These are phyloP conservation scores for Clavariopsis aquatica DNA, from an alignment of 495 filamentous ascomycete genomes.

Conservation along the genomic window DNA sequence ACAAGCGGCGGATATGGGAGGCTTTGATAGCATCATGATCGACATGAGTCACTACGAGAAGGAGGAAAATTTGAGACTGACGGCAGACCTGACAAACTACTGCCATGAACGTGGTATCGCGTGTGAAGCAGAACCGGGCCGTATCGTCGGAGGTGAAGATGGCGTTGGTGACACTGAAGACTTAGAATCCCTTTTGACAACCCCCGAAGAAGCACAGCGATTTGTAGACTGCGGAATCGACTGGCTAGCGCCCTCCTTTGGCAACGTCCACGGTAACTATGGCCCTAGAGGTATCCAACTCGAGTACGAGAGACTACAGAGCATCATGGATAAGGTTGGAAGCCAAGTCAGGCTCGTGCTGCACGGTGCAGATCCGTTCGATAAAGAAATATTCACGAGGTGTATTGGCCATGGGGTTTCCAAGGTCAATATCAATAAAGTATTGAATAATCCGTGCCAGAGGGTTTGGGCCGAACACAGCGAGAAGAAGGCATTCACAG, in stretches of 20 bases:
- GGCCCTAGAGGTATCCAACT: slow-evolving; percentile 70
- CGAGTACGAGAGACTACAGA: slow-evolving; percentile 72
- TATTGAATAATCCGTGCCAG: slow-evolving; percentile 72
- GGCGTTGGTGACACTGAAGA: slow-evolving; percentile 75
- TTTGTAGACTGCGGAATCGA: slow-evolving; percentile 80
- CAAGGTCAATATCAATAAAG: slow-evolving; percentile 83
- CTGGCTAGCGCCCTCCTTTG: slow-evolving; percentile 78
- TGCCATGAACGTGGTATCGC: slow-evolving; percentile 76
- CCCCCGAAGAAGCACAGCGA: slow-evolving; percentile 70
- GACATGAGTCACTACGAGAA: slow-evolving; percentile 68
- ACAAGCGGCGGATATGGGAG: slow-evolving; percentile 62
- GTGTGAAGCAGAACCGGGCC: slow-evolving; percentile 76
- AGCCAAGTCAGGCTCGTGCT: slow-evolving; percentile 67
- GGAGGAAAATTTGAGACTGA: slow-evolving; percentile 73
- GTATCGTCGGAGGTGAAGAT: slow-evolving; percentile 85
- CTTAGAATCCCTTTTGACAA: slow-evolving; percentile 74
- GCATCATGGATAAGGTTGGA: slow-evolving; percentile 64
- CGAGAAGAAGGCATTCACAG: slow-evolving; percentile 65
- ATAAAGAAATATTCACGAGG: slow-evolving; percentile 62
- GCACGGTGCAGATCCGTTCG: slow-evolving; percentile 76
- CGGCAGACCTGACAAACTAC: slow-evolving; percentile 67
- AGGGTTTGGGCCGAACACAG: slow-evolving; percentile 66
- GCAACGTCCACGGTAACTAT: slow-evolving; percentile 84
- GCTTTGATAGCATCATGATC: slow-evolving; percentile 69
- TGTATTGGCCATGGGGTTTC: slow-evolving; percentile 68